Evolutionary conservation across 129 eudicot genomes (phyloP).

Genomic region (Chrysanthemum lavandulifolium): DNA sequence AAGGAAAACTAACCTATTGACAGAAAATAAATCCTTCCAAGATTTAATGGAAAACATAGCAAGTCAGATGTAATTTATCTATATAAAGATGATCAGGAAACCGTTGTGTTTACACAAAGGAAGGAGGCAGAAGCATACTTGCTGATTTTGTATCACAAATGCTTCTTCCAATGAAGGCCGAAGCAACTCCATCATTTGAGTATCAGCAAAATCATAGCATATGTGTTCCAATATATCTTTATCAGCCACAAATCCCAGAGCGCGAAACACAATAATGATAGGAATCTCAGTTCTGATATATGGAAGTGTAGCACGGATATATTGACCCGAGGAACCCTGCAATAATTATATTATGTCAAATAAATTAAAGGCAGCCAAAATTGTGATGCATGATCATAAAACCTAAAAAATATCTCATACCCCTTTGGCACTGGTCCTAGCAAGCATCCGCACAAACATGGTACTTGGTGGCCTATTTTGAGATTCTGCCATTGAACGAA

Average conservation of each 20-base stretch:
- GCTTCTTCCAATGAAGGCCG: constrained; percentile 97
- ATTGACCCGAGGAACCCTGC: constrained; percentile 97
- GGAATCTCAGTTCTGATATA: constrained; percentile 91
- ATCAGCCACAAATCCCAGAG: constrained; percentile 94
- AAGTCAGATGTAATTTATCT: not conserved
- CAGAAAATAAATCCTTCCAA: not conserved
- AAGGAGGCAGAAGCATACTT: constrained; percentile 38
- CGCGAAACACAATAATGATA: constrained; percentile 82
- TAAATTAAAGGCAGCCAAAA: too few species aligned
- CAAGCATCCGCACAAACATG: constrained; percentile 96
- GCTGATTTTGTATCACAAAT: constrained; percentile 92
- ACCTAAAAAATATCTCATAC: constrained; percentile 37
- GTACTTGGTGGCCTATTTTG: constrained; percentile 92
- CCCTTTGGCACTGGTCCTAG: constrained; percentile 91
- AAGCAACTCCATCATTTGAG: constrained; percentile 99
- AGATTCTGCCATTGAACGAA: constrained; percentile 85
- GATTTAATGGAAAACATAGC: not conserved
- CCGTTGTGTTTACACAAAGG: not conserved
- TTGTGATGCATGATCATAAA: too few species aligned
- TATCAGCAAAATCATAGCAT: constrained; percentile 86
- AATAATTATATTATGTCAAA: too few species aligned
- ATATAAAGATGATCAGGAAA: not conserved
- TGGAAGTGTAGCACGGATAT: constrained; percentile 91
- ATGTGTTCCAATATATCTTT: constrained; percentile 91
- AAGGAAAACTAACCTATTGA: not conserved